Conservation (phyloP, 2,329 filamentous ascomycete species). For the Pyricularia pennisetigena region DNA sequence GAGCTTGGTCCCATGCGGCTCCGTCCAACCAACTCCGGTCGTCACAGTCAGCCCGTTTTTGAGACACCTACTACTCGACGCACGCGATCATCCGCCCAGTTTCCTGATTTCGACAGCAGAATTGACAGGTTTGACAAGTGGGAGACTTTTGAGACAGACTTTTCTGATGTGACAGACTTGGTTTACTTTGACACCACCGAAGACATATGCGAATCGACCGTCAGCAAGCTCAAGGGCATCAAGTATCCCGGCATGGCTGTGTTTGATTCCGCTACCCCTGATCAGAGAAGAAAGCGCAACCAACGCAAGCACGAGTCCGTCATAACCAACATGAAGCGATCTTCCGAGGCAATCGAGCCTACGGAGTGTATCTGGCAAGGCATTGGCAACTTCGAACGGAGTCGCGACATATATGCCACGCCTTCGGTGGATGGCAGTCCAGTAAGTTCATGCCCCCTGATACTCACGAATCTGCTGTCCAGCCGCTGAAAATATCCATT, state of each 20-base stretch:
- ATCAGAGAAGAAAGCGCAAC: slow-evolving; percentile 65
- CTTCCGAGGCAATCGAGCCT: slow-evolving; percentile 53
- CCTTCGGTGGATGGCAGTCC: slow-evolving; percentile 42
- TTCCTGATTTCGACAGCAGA: not conserved
- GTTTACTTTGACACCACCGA: slow-evolving; percentile 8
- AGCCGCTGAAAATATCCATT: not conserved
- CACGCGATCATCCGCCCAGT: not conserved
- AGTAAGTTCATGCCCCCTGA: slow-evolving; percentile 24
- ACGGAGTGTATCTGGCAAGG: slow-evolving; percentile 54
- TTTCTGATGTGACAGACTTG: not conserved
- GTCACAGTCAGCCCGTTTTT: not conserved
- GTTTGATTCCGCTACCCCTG: slow-evolving; percentile 69
- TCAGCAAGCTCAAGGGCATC: slow-evolving; percentile 56
- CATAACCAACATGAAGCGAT: slow-evolving; percentile 54
- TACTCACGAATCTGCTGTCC: not conserved
- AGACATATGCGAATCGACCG: slow-evolving; percentile 2
- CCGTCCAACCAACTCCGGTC: not conserved
- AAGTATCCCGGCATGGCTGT: slow-evolving; percentile 69
- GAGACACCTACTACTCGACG: not conserved
- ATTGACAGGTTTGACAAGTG: not conserved
- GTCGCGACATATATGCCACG: slow-evolving; percentile 50
- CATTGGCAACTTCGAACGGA: slow-evolving; percentile 37
- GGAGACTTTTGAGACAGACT: not conserved
- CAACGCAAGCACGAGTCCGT: slow-evolving; percentile 69
- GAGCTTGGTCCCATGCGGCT: not conserved